Base-by-base conservation (phyloP, 495 filamentous ascomycete genomes). In the Penicillium fimorum region DNA sequence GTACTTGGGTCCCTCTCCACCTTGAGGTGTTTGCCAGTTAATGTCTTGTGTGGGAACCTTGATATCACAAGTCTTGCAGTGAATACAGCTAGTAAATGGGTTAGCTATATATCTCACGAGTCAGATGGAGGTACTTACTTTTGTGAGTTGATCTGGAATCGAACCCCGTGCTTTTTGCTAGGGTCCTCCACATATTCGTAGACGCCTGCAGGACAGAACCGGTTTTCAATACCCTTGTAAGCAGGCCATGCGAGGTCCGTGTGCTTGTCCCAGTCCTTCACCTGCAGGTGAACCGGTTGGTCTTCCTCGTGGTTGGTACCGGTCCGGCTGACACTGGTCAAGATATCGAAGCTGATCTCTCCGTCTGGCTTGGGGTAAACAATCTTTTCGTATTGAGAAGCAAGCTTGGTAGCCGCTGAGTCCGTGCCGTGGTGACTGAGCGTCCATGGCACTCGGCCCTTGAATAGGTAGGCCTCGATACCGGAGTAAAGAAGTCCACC, bases 61-160 rank as follows among this genome's bases (percentile, higher is more conserved):
- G 71, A 99, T 97, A 73, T 99, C 94, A 68, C 94, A 99, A 4
- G 94, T 97, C 83, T 99, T 99, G 79, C 94, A 99, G 73, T 99
- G 94, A 53, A 99, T 94, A 70, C 94, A 99, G 72, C 92, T 95
- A 44, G 52, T n/a, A 37, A 10, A 35, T 24, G 5, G 0, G 59
- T 79, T 58, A 79, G 70, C n/a, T 41, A 61, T 53, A 46, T 8
- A 37, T 37, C 0, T 4, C 17, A 13, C 12, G 4, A 38, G 3
- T 38, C 35, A 25, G 32, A 22, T 33, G 15, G 29, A 42, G 24
- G 33, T 13, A 86, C 90, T 82, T 80, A 95, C 91, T 97, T 97
- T 68, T 97, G 95, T 25, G 92, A 80, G 69, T 98, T 98, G 62
- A 99, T 97, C 76, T 97, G 92, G 76, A 99, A 99, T 58, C 91